A percentile compares a stretch with the other conserved stretches of the same genome.
Conservation (phyloP, 352 stramenopile species). For the Globisporangium cylindrosporum region DNA sequence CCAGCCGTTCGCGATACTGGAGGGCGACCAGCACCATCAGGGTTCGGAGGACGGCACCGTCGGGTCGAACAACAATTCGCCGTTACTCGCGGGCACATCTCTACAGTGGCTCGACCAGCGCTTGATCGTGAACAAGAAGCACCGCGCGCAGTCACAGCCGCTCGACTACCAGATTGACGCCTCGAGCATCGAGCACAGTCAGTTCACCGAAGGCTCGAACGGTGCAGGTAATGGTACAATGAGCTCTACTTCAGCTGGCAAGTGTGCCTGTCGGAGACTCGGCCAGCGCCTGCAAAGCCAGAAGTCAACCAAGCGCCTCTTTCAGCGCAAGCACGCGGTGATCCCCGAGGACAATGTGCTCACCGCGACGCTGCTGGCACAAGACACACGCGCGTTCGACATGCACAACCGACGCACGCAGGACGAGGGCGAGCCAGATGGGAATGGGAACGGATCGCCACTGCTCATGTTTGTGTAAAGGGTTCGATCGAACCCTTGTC, state of each 20-base stretch:
- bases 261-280: not conserved
- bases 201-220: not conserved
- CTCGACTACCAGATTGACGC: not conserved
- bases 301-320: slow-evolving; percentile 5
- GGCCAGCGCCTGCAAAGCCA: slow-evolving; percentile 3
- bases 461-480: not conserved
- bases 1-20: slow-evolving; percentile 35
- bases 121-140: slow-evolving; percentile 8
- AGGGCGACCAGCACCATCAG: slow-evolving; percentile 6
- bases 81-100: not conserved
- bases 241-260: not conserved
- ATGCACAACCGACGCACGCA: not conserved
- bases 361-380: slow-evolving; percentile 5
- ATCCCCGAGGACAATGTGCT: slow-evolving; percentile 9
- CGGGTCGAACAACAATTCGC: not conserved
- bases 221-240: not conserved
- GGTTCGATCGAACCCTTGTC: no score
- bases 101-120: slow-evolving; percentile 3
- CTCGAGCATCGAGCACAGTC: not conserved
- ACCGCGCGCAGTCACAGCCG: not conserved
- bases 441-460: not conserved
- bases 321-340: not conserved
- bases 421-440: not conserved
- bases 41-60: not conserved
- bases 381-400: not conserved